A percentile compares a stretch with the other conserved stretches of the same genome.
These are phyloP conservation scores for Blechomonas ayalai DNA, from an alignment of 208 protist genomes.

Conservation along the genomic window DNA sequence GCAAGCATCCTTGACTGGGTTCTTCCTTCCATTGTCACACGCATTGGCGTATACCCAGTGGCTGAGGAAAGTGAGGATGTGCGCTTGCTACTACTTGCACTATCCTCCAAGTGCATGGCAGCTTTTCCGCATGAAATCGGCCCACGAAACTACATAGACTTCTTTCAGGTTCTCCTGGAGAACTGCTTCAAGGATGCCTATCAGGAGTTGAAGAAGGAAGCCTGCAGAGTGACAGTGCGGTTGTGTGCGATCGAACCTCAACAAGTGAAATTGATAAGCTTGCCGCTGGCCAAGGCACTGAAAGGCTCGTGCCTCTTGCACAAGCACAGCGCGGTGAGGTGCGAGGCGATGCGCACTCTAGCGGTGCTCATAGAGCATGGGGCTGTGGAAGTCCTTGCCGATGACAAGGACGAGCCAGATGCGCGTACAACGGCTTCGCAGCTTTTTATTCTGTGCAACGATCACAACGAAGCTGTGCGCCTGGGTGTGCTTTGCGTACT, in stretches of 20 bases:
- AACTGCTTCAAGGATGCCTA: constrained; percentile 76
- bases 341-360: constrained; percentile 47
- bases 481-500: constrained; percentile 47
- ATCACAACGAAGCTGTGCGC: constrained; percentile 73
- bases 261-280: constrained; percentile 51
- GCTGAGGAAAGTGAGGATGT: constrained; percentile 82
- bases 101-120: constrained; percentile 65
- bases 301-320: constrained; percentile 63
- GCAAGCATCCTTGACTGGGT: constrained; percentile 80
- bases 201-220: constrained; percentile 81
- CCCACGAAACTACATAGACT: constrained; percentile 83
- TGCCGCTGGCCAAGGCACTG: constrained; percentile 59
- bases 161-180: constrained; percentile 78
- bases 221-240: constrained; percentile 48
- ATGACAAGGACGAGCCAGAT: constrained; percentile 53
- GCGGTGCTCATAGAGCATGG: constrained; percentile 62
- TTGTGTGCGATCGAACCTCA: constrained; percentile 76
- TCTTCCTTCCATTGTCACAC: constrained; percentile 75
- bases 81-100: constrained; percentile 52
- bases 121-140: constrained; percentile 83
- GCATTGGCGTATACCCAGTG: constrained; percentile 60
- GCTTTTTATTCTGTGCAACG: constrained; percentile 76
- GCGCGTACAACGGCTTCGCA: constrained; percentile 39
- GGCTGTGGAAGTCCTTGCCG: constrained; percentile 57
- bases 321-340: constrained; percentile 80